Evolutionary conservation across 768 basidiomycete genomes (phyloP).

Genomic region (Hericium rajendrae): DNA sequence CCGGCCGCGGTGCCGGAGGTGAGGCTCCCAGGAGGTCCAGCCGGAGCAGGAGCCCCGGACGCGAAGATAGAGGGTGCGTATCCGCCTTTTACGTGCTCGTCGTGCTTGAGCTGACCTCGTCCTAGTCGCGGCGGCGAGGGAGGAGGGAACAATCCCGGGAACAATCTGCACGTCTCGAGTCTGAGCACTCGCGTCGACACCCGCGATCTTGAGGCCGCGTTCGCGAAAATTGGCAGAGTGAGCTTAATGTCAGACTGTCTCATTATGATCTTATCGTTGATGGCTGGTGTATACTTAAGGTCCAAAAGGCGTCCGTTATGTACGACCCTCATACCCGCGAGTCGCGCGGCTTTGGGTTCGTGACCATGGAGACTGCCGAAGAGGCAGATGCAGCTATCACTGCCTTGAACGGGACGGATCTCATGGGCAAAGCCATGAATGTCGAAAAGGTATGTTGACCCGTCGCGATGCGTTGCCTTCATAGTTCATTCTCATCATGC

Average conservation of each 20-base stretch:
- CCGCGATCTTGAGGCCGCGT: slow-evolving; percentile 79
- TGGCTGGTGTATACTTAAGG: slow-evolving; percentile 28
- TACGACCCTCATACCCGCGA: slow-evolving; percentile 55
- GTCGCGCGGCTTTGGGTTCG: slow-evolving; percentile 85
- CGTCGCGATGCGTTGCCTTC: background rate
- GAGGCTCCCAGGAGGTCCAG: slow-evolving; percentile 58
- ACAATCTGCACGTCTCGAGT: slow-evolving; percentile 57
- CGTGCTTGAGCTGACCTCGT: background rate
- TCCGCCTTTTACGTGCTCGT: background rate
- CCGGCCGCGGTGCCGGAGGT: slow-evolving; percentile 32
- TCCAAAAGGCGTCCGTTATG: slow-evolving; percentile 54
- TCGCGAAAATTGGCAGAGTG: slow-evolving; percentile 82
- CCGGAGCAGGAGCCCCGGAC: slow-evolving; percentile 69
- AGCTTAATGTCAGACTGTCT: slow-evolving; percentile 18
- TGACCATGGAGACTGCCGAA: slow-evolving; percentile 73
- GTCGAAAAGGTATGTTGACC: slow-evolving; percentile 70
- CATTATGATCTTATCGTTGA: background rate
- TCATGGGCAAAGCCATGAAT: slow-evolving; percentile 79
- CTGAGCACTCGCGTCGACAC: slow-evolving; percentile 60
- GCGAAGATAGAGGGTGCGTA: slow-evolving; percentile 46
- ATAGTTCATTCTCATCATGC: background rate
- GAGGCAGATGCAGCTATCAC: slow-evolving; percentile 90
- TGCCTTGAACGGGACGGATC: slow-evolving; percentile 70
- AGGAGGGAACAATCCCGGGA: slow-evolving; percentile 45
- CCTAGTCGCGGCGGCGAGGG: slow-evolving; percentile 14